Evolutionary conservation across 352 stramenopile genomes (phyloP).

Genomic region (Globisporangium abappressorium): DNA sequence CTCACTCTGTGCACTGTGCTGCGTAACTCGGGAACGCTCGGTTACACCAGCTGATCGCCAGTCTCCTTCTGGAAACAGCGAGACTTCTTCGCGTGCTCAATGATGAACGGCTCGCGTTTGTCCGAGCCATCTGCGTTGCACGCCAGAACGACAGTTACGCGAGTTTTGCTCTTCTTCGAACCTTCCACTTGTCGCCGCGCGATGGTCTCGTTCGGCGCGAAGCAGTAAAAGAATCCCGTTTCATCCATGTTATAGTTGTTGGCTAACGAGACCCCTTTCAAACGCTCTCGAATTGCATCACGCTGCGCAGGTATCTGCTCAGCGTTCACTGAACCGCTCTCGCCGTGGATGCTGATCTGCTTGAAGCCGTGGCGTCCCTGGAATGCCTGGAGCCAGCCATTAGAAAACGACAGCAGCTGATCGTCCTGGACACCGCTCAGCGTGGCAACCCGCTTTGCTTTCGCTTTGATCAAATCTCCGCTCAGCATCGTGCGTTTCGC

Average conservation of each 20-base stretch:
- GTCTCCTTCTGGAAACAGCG: constrained; percentile 1
- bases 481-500: background rate
- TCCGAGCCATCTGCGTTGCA: background rate
- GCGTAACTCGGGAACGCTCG: too few relatives aligned
- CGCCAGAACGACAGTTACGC: background rate
- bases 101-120: background rate
- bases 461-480: background rate
- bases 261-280: too few relatives aligned
- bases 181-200: background rate
- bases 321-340: background rate
- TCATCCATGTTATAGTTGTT: too few relatives aligned
- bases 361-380: background rate
- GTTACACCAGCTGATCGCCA: background rate
- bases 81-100: background rate
- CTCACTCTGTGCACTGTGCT: too few relatives aligned
- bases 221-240: too few relatives aligned
- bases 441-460: background rate
- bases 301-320: background rate
- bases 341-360: background rate
- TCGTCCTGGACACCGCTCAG: background rate
- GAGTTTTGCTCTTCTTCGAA: background rate
- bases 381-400: background rate
- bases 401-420: background rate
- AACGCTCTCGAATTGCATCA: background rate
- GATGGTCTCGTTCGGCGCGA: too few relatives aligned